These are phyloP conservation scores for Trypanosoma melophagium DNA, from an alignment of 208 protist genomes.

Conservation along the genomic window DNA sequence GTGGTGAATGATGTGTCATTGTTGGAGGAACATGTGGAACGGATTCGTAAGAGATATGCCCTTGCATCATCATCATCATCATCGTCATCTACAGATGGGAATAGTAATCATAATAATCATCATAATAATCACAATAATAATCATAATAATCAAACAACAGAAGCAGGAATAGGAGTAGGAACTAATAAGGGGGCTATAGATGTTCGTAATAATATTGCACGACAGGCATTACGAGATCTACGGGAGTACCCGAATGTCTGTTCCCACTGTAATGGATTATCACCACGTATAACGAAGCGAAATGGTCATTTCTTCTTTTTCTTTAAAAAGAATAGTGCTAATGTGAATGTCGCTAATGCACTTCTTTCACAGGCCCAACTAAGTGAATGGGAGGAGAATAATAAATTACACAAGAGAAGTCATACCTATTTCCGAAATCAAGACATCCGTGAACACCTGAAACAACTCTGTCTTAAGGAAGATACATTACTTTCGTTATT, in stretches of 20 bases:
- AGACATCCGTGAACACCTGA: slow-evolving; percentile 73
- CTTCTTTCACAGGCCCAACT: slow-evolving; percentile 57
- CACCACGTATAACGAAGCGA: slow-evolving; percentile 70
- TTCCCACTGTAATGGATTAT: slow-evolving; percentile 73
- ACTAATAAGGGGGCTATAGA: slow-evolving; percentile 49
- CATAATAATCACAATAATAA: background rate
- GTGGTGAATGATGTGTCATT: slow-evolving; percentile 62
- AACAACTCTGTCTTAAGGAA: slow-evolving; percentile 79
- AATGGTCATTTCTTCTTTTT: slow-evolving; percentile 86
- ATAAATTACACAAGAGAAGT: slow-evolving; percentile 57
- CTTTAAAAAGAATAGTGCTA: slow-evolving; percentile 61
- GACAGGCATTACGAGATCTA: slow-evolving; percentile 66
- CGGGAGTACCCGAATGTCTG: slow-evolving; percentile 62
- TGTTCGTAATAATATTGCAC: slow-evolving; percentile 72
- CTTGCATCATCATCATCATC: background rate
- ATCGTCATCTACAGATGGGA: too few species aligned
- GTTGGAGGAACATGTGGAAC: slow-evolving; percentile 63
- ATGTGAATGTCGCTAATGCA: slow-evolving; percentile 57
- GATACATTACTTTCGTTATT: slow-evolving; percentile 56
- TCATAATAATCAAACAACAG: background rate
- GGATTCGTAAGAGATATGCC: slow-evolving; percentile 40
- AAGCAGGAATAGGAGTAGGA: background rate
- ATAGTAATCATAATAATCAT: too few species aligned
- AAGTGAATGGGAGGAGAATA: slow-evolving; percentile 62
- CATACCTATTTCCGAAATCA: slow-evolving; percentile 69